Evolutionary conservation across 257 asterid genomes (phyloP).

Genomic region (Leonotis leonurus): DNA sequence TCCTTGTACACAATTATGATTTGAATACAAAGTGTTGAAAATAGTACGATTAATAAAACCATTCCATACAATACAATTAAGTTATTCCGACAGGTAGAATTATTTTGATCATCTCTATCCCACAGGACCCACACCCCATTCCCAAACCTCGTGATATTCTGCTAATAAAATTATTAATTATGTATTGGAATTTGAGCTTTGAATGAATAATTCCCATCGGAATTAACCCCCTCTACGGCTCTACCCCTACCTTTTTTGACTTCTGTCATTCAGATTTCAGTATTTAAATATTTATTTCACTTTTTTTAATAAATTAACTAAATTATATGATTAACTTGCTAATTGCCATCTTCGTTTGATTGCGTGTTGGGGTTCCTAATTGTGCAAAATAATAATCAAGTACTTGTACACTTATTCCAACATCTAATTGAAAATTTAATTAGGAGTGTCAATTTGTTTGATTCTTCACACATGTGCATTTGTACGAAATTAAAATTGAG

Average conservation of each 20-base stretch:
- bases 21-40: no score
- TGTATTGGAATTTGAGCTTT: constrained; percentile 50
- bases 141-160: constrained; percentile 42
- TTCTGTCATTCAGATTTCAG: constrained; percentile 23
- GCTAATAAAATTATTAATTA: no score
- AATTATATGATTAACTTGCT: neutral
- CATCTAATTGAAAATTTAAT: constrained; percentile 13
- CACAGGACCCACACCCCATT: neutral
- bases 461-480: constrained; percentile 26
- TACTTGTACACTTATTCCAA: constrained; percentile 14
- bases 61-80: no score
- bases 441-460: constrained; percentile 20
- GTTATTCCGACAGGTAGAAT: no score
- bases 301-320: no score
- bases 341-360: no score
- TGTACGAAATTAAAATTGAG: constrained; percentile 19
- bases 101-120: no score
- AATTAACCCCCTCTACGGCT: constrained; percentile 27
- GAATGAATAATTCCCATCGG: constrained; percentile 45
- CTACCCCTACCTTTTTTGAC: constrained; percentile 54
- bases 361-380: constrained; percentile 1
- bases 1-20: no score
- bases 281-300: neutral
- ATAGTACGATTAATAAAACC: no score
- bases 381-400: constrained; percentile 2